These are phyloP conservation scores for Hymenoscyphus fraxineus DNA, from an alignment of 2,329 filamentous ascomycete species.

Conservation along the genomic window DNA sequence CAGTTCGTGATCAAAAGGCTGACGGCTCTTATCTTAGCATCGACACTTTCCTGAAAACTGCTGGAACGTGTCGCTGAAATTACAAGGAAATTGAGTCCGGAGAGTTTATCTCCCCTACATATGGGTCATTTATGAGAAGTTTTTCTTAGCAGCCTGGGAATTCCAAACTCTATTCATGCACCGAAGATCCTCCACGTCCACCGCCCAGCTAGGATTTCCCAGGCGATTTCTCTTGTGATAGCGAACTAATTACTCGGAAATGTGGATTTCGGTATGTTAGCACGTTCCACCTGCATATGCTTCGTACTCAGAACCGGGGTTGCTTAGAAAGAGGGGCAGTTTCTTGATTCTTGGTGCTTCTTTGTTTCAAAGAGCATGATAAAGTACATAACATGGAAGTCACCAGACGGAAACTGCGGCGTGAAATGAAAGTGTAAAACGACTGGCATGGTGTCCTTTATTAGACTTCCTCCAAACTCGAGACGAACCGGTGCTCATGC, in stretches of 20 bases:
- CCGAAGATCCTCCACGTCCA: constrained; percentile 11
- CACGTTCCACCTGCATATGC: not conserved
- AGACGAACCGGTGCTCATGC: not conserved
- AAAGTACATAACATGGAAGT: not conserved
- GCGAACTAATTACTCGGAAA: not conserved
- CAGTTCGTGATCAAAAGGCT: not conserved
- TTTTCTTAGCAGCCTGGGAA: not conserved
- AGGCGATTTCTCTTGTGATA: not conserved
- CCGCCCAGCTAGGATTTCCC: not conserved
- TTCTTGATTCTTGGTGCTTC: not conserved
- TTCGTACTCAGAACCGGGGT: not conserved
- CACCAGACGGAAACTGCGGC: not conserved
- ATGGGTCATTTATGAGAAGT: constrained; percentile 1
- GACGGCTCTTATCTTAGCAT: not conserved
- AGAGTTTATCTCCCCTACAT: not conserved
- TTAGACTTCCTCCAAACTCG: not conserved
- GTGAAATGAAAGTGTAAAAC: not conserved
- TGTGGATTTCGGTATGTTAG: not conserved
- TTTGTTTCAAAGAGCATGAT: not conserved
- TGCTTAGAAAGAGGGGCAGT: not conserved
- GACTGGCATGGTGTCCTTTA: not conserved
- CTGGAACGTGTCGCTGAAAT: constrained; percentile 1
- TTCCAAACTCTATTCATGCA: not conserved
- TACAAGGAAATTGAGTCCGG: not conserved
- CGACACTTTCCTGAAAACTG: not conserved